Percentiles rank a stretch among this genome's conserved stretches.
These are phyloP conservation scores for Acacia melanoxylon DNA, from an alignment of 306 rosid genomes.

Conservation along the genomic window DNA sequence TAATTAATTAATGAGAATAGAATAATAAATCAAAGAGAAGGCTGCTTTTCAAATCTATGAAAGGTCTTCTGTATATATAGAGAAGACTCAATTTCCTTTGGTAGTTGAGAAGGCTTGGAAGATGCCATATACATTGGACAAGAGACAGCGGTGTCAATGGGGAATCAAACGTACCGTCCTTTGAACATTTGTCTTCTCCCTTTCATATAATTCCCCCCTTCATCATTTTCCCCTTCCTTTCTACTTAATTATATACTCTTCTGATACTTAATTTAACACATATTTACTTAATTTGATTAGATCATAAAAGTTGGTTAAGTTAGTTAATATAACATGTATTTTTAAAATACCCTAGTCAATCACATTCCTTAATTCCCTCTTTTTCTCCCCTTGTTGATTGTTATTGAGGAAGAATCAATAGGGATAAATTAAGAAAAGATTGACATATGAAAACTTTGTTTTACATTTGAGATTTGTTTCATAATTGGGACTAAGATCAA, in stretches of 20 bases:
- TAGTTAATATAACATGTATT: too few species aligned
- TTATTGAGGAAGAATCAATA: too few species aligned
- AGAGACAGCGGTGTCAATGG: slow-evolving; percentile 58
- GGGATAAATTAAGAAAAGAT: too few species aligned
- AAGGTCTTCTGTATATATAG: slow-evolving; percentile 1
- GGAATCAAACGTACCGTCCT: slow-evolving; percentile 81
- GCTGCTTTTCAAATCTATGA: slow-evolving; percentile 38
- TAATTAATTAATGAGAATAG: neutral
- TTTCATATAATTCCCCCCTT: neutral
- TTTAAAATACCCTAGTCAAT: too few species aligned
- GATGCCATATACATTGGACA: slow-evolving; percentile 72
- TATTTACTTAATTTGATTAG: too few species aligned
- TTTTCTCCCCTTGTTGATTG: too few species aligned
- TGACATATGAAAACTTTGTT: too few species aligned
- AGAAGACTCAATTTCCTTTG: slow-evolving; percentile 35
- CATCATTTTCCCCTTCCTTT: neutral
- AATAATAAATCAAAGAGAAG: neutral
- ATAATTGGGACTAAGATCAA: too few species aligned
- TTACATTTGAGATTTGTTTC: too few species aligned
- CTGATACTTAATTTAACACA: too few species aligned
- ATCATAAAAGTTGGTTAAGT: too few species aligned
- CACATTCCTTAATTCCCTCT: too few species aligned
- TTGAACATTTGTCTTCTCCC: slow-evolving; percentile 37
- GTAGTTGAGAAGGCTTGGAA: slow-evolving; percentile 57
- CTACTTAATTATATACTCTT: neutral